phyloP scores from a whole-genome alignment of 352 stramenopile genomes.

The Globisporangium rhizosaccharum region DNA sequence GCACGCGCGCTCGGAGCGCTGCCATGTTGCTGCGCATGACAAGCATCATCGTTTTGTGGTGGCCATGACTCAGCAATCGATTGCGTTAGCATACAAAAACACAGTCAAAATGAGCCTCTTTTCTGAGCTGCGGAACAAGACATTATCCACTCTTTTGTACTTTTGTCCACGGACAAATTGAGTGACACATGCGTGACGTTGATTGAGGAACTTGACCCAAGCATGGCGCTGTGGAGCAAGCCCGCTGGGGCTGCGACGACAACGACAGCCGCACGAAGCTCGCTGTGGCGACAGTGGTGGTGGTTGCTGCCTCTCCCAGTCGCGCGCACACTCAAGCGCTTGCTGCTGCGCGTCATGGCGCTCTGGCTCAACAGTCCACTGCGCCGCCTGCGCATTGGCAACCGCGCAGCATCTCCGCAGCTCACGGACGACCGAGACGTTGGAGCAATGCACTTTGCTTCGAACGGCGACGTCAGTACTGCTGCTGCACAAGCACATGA shows the following conservation, averaged over 20 bases:
- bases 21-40: too few relatives aligned
- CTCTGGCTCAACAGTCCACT: conserved; percentile 13
- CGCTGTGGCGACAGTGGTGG: conserved; percentile 13
- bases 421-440: not conserved
- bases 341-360: conserved; percentile 13
- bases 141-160: too few relatives aligned
- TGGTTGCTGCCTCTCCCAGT: conserved; percentile 10
- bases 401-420: not conserved
- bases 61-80: too few relatives aligned
- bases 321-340: conserved; percentile 6
- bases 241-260: not conserved
- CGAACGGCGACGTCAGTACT: not conserved
- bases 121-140: too few relatives aligned
- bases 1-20: too few relatives aligned
- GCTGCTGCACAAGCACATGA: not conserved
- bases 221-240: too few relatives aligned
- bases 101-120: too few relatives aligned
- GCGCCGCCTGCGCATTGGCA: conserved; percentile 9
- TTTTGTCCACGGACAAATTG: too few relatives aligned
- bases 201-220: too few relatives aligned
- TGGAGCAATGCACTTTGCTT: not conserved
- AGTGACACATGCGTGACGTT: too few relatives aligned
- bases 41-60: too few relatives aligned
- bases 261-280: not conserved
- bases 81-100: too few relatives aligned